Conservation (phyloP, 345 rosid species). For the Sapria himalayana region DNA sequence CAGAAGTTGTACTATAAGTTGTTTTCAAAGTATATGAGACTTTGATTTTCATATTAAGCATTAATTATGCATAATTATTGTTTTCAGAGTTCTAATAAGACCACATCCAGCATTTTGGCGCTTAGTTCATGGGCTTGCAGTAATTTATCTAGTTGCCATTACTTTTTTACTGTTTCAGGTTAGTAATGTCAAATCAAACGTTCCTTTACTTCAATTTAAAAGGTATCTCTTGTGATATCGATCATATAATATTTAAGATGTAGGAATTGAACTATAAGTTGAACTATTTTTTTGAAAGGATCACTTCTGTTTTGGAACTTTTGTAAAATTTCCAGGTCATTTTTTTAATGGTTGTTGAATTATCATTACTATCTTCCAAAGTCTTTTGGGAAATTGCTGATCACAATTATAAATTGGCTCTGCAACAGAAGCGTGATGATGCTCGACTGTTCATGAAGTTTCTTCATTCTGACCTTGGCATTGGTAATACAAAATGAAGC, state of each 20-base stretch:
- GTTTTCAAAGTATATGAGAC: too few relatives aligned
- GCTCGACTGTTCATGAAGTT: constrained; percentile 94
- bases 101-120: constrained; percentile 99
- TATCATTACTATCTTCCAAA: background rate
- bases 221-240: too few relatives aligned
- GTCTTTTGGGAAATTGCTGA: constrained; percentile 9
- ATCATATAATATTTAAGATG: too few relatives aligned
- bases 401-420: constrained; percentile 4
- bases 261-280: too few relatives aligned
- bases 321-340: background rate
- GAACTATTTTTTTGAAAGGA: constrained; percentile 1
- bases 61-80: constrained; percentile 8
- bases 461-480: constrained; percentile 93
- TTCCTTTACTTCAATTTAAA: too few relatives aligned
- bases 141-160: constrained; percentile 70
- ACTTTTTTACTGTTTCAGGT: constrained; percentile 99
- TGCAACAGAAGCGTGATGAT: constrained; percentile 73
- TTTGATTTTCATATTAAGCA: background rate
- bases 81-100: constrained; percentile 62
- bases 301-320: background rate
- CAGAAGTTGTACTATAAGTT: too few relatives aligned
- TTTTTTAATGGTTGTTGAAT: constrained; percentile 3
- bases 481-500: constrained; percentile 73
- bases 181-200: too few relatives aligned
- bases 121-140: constrained; percentile 96